These are phyloP conservation scores for Xylaria multiplex DNA, from an alignment of 2,329 filamentous ascomycete species.

Conservation along the genomic window DNA sequence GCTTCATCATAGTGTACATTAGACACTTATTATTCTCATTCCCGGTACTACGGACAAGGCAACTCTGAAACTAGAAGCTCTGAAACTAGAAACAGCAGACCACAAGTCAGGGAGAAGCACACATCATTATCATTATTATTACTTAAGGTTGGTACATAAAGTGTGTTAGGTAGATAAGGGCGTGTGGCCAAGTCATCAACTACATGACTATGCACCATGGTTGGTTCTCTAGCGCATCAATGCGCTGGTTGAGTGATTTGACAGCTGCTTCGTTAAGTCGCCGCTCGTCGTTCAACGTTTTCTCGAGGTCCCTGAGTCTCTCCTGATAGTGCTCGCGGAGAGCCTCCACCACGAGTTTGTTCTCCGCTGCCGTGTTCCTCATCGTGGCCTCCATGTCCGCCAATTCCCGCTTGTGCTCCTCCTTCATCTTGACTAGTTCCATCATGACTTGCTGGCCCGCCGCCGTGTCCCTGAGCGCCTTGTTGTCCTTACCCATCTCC, in stretches of 20 bases:
- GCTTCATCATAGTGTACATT: too few species aligned
- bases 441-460: constrained; percentile 65
- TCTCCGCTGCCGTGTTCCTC: constrained; percentile 43
- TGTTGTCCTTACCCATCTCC: constrained; percentile 69
- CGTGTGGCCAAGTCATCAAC: too few species aligned
- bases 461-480: constrained; percentile 58
- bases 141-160: too few species aligned
- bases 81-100: too few species aligned
- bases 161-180: too few species aligned
- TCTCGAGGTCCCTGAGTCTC: constrained; percentile 43
- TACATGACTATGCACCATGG: constrained; percentile 45
- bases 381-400: constrained; percentile 63
- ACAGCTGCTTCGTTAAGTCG: constrained; percentile 45
- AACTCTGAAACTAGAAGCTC: too few species aligned
- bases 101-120: too few species aligned
- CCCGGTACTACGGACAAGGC: too few species aligned
- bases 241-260: constrained; percentile 40
- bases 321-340: constrained; percentile 45
- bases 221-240: constrained; percentile 41
- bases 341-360: constrained; percentile 40
- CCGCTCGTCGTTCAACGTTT: constrained; percentile 43
- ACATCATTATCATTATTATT: too few species aligned
- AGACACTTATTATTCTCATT: too few species aligned
- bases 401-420: constrained; percentile 68
- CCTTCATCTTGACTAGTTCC: constrained; percentile 65